Base-by-base conservation (phyloP, 345 rosid species). In the Camelina neglecta region DNA sequence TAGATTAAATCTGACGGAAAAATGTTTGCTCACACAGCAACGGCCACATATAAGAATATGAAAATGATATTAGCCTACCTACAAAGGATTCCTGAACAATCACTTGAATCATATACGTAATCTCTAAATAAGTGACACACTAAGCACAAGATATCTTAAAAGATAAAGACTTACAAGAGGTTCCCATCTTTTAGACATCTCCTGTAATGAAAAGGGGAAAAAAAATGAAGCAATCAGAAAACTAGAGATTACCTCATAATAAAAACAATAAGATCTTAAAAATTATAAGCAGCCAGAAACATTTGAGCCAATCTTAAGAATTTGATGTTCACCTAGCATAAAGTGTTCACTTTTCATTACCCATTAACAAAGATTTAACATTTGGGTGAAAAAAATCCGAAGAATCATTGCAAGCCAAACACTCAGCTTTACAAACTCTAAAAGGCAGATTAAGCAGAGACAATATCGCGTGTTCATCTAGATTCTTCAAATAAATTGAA, bases 161-260 rank as follows among this genome's bases (percentile, higher is more conserved):
- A 13, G 63, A 58, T 44, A 33, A 9, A 33, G 35, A 88, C 98
- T 90, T 82, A 90, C 98, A 93, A 74, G 69, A 93, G 86, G 83
- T 93, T 93, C 62, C 97, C 98, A 80, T 93, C 98, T 35, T 68
- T 21, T 47, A 89, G 81, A 75, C 90, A 88, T 64, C 71, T 88
- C 87, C 97, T 93, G 88, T 39, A 79, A 77, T 65, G 73, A 39
- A 54, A 38, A 15, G 5, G n/a, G 5, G n/a, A 44, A 13, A 71
- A 47, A 54, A 72, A 65, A 65, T 56, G 7, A 62, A 59, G 18
- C 49, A 78, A 69, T 81, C 41, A 78, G 71, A 53, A 62, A 61
- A 78, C 56, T 26, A 42, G 33, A 48, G 23, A 49, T 47, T 15
- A 7, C 64, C 21, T 45, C 47, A 20, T 20, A 31, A 11, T 1